Evolutionary conservation across 2,329 filamentous ascomycete genomes (phyloP).

Genomic region (Ophiostoma novo-ulmi): DNA sequence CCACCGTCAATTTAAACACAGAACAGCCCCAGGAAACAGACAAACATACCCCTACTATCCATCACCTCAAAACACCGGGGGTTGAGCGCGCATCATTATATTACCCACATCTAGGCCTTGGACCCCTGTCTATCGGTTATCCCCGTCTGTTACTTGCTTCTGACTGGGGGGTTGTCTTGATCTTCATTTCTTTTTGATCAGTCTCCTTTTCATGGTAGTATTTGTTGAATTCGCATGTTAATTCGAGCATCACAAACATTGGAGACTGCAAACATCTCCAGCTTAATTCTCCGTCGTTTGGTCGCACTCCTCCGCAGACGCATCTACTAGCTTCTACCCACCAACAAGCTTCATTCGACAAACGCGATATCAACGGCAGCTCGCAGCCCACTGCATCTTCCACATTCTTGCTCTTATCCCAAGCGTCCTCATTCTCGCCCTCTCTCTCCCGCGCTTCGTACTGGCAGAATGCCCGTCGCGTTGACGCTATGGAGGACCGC

Average conservation of each 20-base stretch:
- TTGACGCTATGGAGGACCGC: slow-evolving; percentile 29
- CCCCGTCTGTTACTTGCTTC: slow-evolving; percentile 4
- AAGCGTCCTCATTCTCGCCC: background rate
- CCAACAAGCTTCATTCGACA: background rate
- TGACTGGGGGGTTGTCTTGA: slow-evolving; percentile 1
- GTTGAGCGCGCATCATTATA: slow-evolving; percentile 18
- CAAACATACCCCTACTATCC: background rate
- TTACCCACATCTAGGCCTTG: slow-evolving; percentile 18
- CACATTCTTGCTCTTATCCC: background rate
- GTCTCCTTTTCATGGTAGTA: slow-evolving; percentile 6
- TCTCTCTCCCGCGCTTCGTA: background rate
- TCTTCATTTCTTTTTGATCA: slow-evolving; percentile 19
- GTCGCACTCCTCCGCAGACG: background rate
- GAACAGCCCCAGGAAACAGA: background rate
- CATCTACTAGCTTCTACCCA: background rate
- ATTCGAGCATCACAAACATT: background rate
- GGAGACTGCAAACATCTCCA: background rate
- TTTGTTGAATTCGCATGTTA: background rate
- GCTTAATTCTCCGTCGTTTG: background rate
- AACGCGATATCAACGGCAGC: background rate
- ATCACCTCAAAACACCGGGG: slow-evolving; percentile 22
- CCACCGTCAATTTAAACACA: background rate
- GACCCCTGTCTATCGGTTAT: slow-evolving; percentile 14
- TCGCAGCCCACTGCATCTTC: background rate
- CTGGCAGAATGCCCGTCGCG: slow-evolving; percentile 21